Evolutionary conservation across 2,329 filamentous ascomycete species (phyloP), one percentile per base, ranked within the genome.

Genomic region (Apiospora pterosperma): DNA sequence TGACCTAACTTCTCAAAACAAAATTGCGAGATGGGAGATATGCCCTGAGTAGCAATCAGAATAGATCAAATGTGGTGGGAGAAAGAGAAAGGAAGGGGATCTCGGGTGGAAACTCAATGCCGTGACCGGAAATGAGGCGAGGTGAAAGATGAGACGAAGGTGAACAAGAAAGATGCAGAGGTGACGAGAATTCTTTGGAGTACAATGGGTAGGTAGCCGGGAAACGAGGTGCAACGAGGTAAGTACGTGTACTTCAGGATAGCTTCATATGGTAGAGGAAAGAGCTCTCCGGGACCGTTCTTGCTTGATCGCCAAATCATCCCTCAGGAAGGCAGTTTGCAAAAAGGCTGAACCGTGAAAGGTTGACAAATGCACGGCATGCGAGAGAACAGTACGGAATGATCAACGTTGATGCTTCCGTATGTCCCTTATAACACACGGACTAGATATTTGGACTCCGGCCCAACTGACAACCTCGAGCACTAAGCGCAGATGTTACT

Each of bases 11-110:
- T 63, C 52, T 66, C 69, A 70, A 67, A 69, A 69, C 69, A 71
- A 71, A 70, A 69, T 67, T 64, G 62, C 67, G 65, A 72, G 67
- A 73, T 73, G 67, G 66, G 69, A 42, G 34, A 71, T 69, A 75
- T 65, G 74, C 71, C 70, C 68, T 68, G 67, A 71, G 36, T 48
- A 48, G 71, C 69, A 71, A 67, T 67, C 72, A 72, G 68, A 69
- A 59, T 73, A 74, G 69, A 74, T 73, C 48, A 63, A 69, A 65
- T 65, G 65, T 62, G 68, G 66, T 69, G 66, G 66, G 66, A 62
- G 61, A 61, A 70, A 66, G 44, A 38, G 55, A 69, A 65, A 64
- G 25, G 63, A 44, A 36, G 36, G 34, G 28, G 34, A n/a, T 34
- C 48, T 55, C 48, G 25, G 48, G 48, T 34, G 48, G 48, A 8